Conservation (phyloP, 2,329 filamentous ascomycete genomes). For the Juglanconis oblonga region DNA sequence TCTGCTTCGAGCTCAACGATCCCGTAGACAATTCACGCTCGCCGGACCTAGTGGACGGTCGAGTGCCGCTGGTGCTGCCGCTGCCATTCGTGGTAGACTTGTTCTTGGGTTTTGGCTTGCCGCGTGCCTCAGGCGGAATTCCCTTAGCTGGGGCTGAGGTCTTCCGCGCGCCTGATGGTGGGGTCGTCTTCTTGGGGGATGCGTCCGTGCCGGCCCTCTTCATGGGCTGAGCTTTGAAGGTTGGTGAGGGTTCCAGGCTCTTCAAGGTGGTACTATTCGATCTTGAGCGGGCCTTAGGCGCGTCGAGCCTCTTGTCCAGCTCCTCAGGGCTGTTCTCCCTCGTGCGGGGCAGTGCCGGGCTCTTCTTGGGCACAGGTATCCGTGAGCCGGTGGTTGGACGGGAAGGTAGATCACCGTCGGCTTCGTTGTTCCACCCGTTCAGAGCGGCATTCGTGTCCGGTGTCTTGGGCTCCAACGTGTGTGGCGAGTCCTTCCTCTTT, state of each 20-base stretch:
- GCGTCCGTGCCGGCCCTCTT: slow-evolving; percentile 46
- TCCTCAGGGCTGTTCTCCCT: slow-evolving; percentile 49
- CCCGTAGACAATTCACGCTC: slow-evolving; percentile 48
- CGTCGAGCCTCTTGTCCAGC: slow-evolving; percentile 58
- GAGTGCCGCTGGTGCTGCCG: slow-evolving; percentile 51
- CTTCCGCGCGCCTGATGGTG: slow-evolving; percentile 38
- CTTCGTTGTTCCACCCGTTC: slow-evolving; percentile 66
- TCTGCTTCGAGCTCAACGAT: slow-evolving; percentile 51
- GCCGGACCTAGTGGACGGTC: slow-evolving; percentile 62
- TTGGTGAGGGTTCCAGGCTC: slow-evolving; percentile 47
- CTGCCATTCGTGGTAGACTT: slow-evolving; percentile 53
- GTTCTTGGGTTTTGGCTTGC: slow-evolving; percentile 65
- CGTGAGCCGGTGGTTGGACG: slow-evolving; percentile 66
- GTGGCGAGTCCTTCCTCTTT: slow-evolving; percentile 47
- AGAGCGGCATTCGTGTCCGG: slow-evolving; percentile 40
- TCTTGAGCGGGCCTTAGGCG: slow-evolving; percentile 63
- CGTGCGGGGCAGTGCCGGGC: slow-evolving; percentile 71
- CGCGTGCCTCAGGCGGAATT: slow-evolving; percentile 43
- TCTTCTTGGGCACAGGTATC: slow-evolving; percentile 82
- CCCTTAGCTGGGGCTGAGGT: slow-evolving; percentile 41
- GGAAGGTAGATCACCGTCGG: slow-evolving; percentile 51
- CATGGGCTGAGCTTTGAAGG: slow-evolving; percentile 25
- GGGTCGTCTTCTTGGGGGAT: slow-evolving; percentile 51
- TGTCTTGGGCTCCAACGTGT: slow-evolving; percentile 32
- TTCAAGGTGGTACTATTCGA: slow-evolving; percentile 60